Evolutionary conservation across 164 flowering plant species (phyloP), one percentile per base, ranked within the genome.

Genomic region (Hamamelis virginiana): DNA sequence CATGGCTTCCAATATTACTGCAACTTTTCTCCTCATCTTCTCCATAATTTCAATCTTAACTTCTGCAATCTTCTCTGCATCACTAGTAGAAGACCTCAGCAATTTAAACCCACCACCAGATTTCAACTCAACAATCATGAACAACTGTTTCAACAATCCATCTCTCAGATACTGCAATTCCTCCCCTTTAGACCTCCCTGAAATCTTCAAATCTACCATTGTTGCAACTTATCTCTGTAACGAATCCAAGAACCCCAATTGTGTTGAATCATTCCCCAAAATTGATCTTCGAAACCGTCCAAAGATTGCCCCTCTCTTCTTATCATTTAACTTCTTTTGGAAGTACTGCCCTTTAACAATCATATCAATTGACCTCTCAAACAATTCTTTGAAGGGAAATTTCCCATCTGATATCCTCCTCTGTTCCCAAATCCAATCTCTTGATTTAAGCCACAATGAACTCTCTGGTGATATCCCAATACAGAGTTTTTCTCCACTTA

Each of bases 311-410:
- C 85, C 85, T 2, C 83, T 88, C 16, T 88, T 83, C 71, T 64
- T 88, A 28, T 88, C 92, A 13, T 88, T 86, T 71, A 46, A 57
- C 48, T 87, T 83, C 82, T 88, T 88, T 50, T 88, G 92, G 92
- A 86, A 81, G 71, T 88, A 83, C 68, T 88, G 92, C 61, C 92
- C 92, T 26, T 50, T 80, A 16, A 78, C 80, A 18, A 72, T 88
- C 27, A 38, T 74, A 0, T 58, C 74, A 21, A 83, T 88, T 26
- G 80, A 84, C 62, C 53, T 88, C 46, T 80, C 88, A 33, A 83
- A 82, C 75, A 83, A 73, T 66, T 82, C 88, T 1, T 50, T 88
- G 41, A 70, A 71, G 66, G 87, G 92, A 0, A 21, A 60, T 18
- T 88, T 88, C 67, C 92, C 90, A n/a, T 58, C 44, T 1, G 85